Percentiles rank a stretch among this genome's conserved stretches.
phyloP scores from a whole-genome alignment of 1,284 basidiomycete species.

The Phylloboletellus chloephorus region DNA sequence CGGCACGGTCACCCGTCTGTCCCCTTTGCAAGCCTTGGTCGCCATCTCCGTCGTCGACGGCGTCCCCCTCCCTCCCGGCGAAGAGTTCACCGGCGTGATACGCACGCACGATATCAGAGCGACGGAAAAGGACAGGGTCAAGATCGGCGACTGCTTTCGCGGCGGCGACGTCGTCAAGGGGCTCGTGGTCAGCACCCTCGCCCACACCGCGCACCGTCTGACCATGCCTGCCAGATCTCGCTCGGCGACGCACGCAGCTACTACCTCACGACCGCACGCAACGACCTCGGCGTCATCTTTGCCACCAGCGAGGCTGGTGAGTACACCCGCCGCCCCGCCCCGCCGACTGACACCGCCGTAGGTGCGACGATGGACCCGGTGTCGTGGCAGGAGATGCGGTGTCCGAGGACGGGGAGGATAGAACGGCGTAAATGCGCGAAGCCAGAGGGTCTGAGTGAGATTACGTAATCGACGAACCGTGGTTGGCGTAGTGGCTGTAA shows the following conservation, averaged over 20 bases:
- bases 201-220: neutral
- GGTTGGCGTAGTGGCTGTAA: constrained; percentile 10
- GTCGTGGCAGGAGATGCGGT: constrained; percentile 91
- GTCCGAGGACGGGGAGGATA: constrained; percentile 72
- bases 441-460: constrained; percentile 51
- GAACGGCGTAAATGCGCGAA: constrained; percentile 90
- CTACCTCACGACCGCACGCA: constrained; percentile 90
- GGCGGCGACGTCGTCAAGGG: constrained; percentile 95
- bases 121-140: constrained; percentile 90
- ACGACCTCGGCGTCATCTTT: constrained; percentile 90
- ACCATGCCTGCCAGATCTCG: constrained; percentile 61
- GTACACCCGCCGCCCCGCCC: constrained; percentile 11
- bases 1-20: constrained; percentile 80
- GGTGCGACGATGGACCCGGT: constrained; percentile 79
- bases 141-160: constrained; percentile 91
- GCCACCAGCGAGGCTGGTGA: constrained; percentile 77
- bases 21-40: constrained; percentile 81
- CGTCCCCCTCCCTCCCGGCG: constrained; percentile 80
- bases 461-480: constrained; percentile 25
- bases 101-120: constrained; percentile 88
- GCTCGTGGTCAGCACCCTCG: constrained; percentile 64
- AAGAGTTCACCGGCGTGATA: constrained; percentile 92
- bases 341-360: constrained; percentile 24
- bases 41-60: constrained; percentile 90
- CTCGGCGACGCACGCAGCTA: constrained; percentile 92